A percentile compares a stretch with the other conserved stretches of the same genome.
Evolutionary conservation across 2,329 filamentous ascomycete genomes (phyloP).

Genomic region (Simplicillium aogashimaense): DNA sequence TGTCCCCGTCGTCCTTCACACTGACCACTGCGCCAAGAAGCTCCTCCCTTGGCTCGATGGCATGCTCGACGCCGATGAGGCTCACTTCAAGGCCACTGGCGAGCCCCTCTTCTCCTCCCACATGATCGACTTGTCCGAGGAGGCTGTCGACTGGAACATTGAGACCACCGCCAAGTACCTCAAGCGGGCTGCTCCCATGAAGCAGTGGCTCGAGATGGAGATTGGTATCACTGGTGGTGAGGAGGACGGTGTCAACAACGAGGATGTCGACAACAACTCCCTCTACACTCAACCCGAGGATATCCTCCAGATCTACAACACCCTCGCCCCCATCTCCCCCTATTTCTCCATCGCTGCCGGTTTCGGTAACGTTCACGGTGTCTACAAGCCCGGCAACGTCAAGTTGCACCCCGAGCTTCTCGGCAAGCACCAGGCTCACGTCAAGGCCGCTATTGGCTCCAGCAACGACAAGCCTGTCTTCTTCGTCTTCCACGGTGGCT

Average conservation of each 20-base stretch:
- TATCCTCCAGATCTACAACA: constrained; percentile 83
- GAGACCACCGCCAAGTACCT: constrained; percentile 87
- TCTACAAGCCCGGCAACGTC: constrained; percentile 98
- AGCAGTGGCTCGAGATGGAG: constrained; percentile 99
- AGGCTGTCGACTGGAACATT: constrained; percentile 84
- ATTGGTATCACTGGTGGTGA: constrained; percentile 83
- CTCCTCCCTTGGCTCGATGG: constrained; percentile 95
- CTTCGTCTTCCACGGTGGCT: constrained; percentile 99
- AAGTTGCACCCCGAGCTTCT: constrained; percentile 93
- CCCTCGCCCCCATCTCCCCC: constrained; percentile 73
- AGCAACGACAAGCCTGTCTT: constrained; percentile 86
- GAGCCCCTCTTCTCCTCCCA: constrained; percentile 92
- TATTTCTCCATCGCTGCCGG: constrained; percentile 98
- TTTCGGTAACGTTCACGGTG: constrained; percentile 98
- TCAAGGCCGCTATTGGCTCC: constrained; percentile 67
- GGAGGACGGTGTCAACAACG: constrained; percentile 98
- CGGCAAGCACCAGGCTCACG: constrained; percentile 89
- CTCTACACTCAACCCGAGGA: constrained; percentile 98
- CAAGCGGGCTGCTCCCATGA: constrained; percentile 89
- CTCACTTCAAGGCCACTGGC: constrained; percentile 85
- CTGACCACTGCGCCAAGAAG: constrained; percentile 99
- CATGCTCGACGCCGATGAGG: constrained; percentile 90
- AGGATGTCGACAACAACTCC: constrained; percentile 90
- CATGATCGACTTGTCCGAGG: constrained; percentile 98
- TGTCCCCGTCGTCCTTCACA: constrained; percentile 87